Evolutionary conservation across 768 basidiomycete genomes (phyloP), one percentile per base, ranked within the genome.

Genomic region (Suillus hirtellus): DNA sequence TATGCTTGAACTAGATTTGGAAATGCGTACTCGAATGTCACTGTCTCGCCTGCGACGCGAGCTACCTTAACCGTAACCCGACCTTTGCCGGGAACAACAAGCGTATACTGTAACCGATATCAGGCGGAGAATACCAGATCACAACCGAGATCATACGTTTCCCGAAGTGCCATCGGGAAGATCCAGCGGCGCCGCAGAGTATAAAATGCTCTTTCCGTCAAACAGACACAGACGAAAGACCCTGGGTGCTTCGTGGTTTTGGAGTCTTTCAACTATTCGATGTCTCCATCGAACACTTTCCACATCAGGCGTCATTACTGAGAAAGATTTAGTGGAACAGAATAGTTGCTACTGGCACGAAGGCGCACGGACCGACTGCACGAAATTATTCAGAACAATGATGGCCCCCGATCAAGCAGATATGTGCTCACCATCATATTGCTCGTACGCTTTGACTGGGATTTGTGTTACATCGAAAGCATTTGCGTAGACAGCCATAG

Each of bases 141-240:
- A 47, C 11, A n/a, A 58, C 11, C 17, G 4, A 42, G 11, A 27
- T 65, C 77, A 53, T 55, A 78, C 79, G 42, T 68, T 72, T 0
- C 70, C 72, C 1, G 71, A 63, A 14, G 74, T 75, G 0, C 77
- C 75, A 17, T 79, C 69, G 4, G 74, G 58, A 5, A 82, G 72
- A 0, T 42, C 59, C 1, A 62, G 66, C 0, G 80, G 76, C 3
- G 40, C 19, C 3, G 40, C 56, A 1, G 80, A 72, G 49, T 81
- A 86, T 0, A 81, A 68, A 1, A 84, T 78, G 0, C 75, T 73
- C 17, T 74, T 75, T 1, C 83, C 80, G 61, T 86, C 84, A 63
- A 81, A 86, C 9, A 86, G 66, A 11, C 77, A 72, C 14, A 76
- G 78, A 0, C 81, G 82, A 65, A 85, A 85, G 3, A 77, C 19